Evolutionary conservation across 768 basidiomycete species (phyloP).

Genomic region (Suillus discolor): DNA sequence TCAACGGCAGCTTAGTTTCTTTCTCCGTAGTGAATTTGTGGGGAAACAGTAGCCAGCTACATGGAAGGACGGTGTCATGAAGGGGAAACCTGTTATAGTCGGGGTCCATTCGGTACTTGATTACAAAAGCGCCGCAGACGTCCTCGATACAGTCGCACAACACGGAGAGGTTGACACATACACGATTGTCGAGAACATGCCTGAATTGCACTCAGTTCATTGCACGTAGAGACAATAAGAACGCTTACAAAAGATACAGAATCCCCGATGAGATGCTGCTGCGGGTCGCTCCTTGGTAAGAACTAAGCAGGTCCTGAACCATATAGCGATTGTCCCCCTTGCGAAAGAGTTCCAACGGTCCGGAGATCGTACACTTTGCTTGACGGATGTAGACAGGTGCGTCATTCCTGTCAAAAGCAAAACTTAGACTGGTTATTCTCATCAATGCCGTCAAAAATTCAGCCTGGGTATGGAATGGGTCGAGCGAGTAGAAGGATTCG

Average conservation of each 20-base stretch:
- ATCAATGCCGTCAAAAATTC: constrained; percentile 44
- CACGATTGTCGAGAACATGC: constrained; percentile 39
- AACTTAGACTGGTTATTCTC: constrained; percentile 39
- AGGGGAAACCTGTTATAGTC: constrained; percentile 20
- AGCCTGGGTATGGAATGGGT: constrained; percentile 12
- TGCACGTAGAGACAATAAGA: background rate
- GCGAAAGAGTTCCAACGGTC: constrained; percentile 8
- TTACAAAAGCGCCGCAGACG: constrained; percentile 43
- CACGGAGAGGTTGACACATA: constrained; percentile 47
- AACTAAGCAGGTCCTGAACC: constrained; percentile 34
- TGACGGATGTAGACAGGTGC: constrained; percentile 39
- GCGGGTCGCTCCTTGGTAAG: constrained; percentile 29
- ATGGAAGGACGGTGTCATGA: constrained; percentile 54
- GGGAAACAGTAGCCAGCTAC: constrained; percentile 48
- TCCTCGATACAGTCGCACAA: constrained; percentile 56
- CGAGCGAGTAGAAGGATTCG: constrained; percentile 38
- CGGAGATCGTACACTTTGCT: constrained; percentile 27
- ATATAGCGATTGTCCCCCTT: constrained; percentile 24
- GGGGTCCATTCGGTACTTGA: constrained; percentile 33
- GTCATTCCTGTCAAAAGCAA: constrained; percentile 38
- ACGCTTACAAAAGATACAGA: constrained; percentile 9
- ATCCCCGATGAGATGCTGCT: constrained; percentile 39
- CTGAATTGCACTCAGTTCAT: constrained; percentile 29
- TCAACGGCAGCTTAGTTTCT: constrained; percentile 9
- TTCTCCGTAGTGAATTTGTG: constrained; percentile 18